A percentile compares a stretch with the other conserved stretches of the same genome.
phyloP scores from a whole-genome alignment of 306 rosid species.

The Corylus heterophylla region DNA sequence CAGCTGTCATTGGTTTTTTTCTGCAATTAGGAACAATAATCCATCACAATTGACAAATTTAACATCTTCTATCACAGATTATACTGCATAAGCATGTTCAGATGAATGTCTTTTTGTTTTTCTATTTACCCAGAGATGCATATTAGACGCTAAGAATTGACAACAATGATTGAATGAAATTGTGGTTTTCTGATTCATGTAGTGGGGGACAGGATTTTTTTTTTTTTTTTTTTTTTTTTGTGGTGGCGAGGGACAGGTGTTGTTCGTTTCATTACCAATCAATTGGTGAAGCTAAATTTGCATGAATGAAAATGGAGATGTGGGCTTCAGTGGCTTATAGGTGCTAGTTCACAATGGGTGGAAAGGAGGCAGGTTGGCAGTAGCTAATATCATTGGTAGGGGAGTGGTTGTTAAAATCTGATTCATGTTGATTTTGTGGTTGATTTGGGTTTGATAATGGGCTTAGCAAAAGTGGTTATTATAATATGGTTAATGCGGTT shows the following conservation, averaged over 20 bases:
- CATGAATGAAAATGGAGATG: not conserved
- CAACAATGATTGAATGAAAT: too few species aligned
- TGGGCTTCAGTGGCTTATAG: not conserved
- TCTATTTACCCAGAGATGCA: not conserved
- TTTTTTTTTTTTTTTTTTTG: too few species aligned
- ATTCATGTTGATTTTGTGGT: not conserved
- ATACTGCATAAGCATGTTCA: constrained; percentile 20
- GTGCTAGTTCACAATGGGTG: not conserved
- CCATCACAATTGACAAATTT: constrained; percentile 22
- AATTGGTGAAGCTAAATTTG: not conserved
- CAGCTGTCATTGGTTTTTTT: constrained; percentile 85
- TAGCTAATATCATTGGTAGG: not conserved
- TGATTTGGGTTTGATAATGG: not conserved
- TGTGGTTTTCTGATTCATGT: too few species aligned
- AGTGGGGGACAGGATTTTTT: too few species aligned
- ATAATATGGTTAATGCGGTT: too few species aligned
- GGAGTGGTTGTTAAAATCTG: not conserved
- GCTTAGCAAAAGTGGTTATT: not conserved
- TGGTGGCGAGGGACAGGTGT: too few species aligned
- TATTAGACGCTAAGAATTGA: too few species aligned
- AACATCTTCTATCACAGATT: constrained; percentile 21
- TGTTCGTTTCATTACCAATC: not conserved
- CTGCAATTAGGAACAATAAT: constrained; percentile 41
- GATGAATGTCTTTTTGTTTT: constrained; percentile 14
- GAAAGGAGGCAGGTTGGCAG: not conserved